phyloP scores from a whole-genome alignment of 2,329 filamentous ascomycete species.

The Arthrobotrys megalospora region DNA sequence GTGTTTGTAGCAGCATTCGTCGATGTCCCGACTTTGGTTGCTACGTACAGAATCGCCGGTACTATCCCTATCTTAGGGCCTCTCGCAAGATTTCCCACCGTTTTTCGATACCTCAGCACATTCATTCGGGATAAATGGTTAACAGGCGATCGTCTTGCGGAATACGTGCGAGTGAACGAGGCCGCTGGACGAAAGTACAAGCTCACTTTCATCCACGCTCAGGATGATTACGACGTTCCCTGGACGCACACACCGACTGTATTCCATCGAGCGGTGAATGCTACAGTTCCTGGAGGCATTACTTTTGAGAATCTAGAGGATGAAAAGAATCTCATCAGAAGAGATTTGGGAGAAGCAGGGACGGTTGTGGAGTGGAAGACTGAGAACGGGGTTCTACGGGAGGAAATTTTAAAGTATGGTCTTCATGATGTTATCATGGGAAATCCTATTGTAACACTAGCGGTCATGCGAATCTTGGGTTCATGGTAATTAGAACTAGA shows the following conservation, averaged over 20 bases:
- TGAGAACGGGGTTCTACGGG: constrained; percentile 70
- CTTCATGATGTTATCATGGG: constrained; percentile 75
- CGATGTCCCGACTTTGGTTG: constrained; percentile 72
- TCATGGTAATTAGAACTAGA: constrained; percentile 12
- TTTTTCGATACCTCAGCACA: constrained; percentile 70
- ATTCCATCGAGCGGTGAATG: constrained; percentile 74
- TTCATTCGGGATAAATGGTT: constrained; percentile 72
- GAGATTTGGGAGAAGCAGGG: constrained; percentile 70
- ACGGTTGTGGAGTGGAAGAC: constrained; percentile 71
- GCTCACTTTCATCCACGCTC: constrained; percentile 71
- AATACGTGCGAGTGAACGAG: constrained; percentile 68
- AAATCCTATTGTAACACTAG: constrained; percentile 72
- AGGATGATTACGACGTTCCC: constrained; percentile 72
- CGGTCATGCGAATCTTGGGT: constrained; percentile 70
- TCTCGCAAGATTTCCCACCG: constrained; percentile 69
- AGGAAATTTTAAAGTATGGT: constrained; percentile 73
- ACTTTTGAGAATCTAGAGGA: constrained; percentile 69
- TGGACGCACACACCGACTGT: constrained; percentile 71
- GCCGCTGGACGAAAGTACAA: constrained; percentile 67
- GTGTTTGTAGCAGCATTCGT: constrained; percentile 74
- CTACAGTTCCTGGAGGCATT: constrained; percentile 67
- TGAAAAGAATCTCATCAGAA: constrained; percentile 68
- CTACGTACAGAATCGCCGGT: constrained; percentile 74
- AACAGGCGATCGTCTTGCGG: constrained; percentile 70
- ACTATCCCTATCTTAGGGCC: constrained; percentile 73